These are phyloP conservation scores for Hyphopichia fennica DNA, from an alignment of 1,139 yeast genomes.

Conservation along the genomic window DNA sequence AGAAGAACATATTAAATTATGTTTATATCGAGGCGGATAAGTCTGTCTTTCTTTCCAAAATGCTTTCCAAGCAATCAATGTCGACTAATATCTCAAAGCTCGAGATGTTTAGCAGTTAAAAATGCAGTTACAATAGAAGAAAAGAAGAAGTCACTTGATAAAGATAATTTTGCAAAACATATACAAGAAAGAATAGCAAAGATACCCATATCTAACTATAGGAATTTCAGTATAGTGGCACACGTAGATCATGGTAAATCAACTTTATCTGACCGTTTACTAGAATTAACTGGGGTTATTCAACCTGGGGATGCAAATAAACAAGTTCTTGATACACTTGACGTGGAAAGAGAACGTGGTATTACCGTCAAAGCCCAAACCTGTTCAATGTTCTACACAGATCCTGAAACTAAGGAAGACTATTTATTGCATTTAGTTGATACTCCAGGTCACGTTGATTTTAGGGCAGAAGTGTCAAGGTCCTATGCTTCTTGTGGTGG, in stretches of 20 bases:
- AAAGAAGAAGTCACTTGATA: conserved; percentile 26
- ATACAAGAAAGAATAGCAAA: conserved; percentile 58
- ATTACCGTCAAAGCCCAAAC: conserved; percentile 97
- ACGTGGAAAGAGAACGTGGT: conserved; percentile 94
- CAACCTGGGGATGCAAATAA: conserved; percentile 71
- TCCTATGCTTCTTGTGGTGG: conserved; percentile 97
- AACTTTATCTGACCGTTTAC: conserved; percentile 80
- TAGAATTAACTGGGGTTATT: conserved; percentile 88
- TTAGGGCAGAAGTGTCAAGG: conserved; percentile 88
- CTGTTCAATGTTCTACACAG: conserved; percentile 83
- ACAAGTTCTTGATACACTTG: conserved; percentile 86
- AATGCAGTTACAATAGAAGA: conserved; percentile 20
- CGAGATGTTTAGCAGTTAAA: not conserved
- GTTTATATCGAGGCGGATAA: not conserved
- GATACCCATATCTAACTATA: conserved; percentile 78
- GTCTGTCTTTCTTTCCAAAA: not conserved
- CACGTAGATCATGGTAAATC: conserved; percentile 98
- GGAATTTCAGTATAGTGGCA: conserved; percentile 94
- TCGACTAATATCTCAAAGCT: not conserved
- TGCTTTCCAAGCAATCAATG: not conserved
- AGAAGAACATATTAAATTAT: not conserved
- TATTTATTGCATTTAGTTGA: conserved; percentile 88
- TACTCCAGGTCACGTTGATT: conserved; percentile 98
- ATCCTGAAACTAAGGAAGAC: conserved; percentile 58
- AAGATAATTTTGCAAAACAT: conserved; percentile 31